A percentile compares a stretch with the other conserved stretches of the same genome.
These are phyloP conservation scores for Starmerella kuoi DNA, from an alignment of 805 yeast species.

Conservation along the genomic window DNA sequence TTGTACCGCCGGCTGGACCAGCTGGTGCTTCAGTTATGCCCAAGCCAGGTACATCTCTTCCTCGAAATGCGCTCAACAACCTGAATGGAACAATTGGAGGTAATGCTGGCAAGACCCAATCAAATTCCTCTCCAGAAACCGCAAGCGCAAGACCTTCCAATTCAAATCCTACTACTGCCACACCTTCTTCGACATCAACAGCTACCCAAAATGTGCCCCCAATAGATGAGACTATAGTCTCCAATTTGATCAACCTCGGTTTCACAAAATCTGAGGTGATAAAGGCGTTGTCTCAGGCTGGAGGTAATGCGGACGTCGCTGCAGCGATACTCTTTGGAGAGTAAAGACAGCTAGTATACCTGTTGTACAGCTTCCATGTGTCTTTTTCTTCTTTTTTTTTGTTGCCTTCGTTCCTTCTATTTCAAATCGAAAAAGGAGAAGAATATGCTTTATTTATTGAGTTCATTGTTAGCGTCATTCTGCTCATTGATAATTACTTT, in stretches of 20 bases:
- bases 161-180: background rate
- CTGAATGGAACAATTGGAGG: background rate
- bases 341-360: background rate
- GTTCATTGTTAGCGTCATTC: too few species aligned
- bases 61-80: constrained; percentile 10
- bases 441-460: too few species aligned
- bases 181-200: background rate
- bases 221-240: constrained; percentile 22
- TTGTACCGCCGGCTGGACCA: constrained; percentile 17
- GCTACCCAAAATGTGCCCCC: background rate
- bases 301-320: constrained; percentile 75
- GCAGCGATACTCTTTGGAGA: constrained; percentile 56
- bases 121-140: too few species aligned
- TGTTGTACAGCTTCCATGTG: too few species aligned
- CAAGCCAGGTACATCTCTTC: constrained; percentile 6
- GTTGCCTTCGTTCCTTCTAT: too few species aligned
- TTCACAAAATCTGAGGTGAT: constrained; percentile 54
- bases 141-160: background rate
- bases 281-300: constrained; percentile 49
- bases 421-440: too few species aligned
- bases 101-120: background rate
- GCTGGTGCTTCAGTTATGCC: constrained; percentile 13
- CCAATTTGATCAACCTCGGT: constrained; percentile 53
- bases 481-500: too few species aligned
- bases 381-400: too few species aligned